A percentile compares a stretch with the other conserved stretches of the same genome.
These are phyloP conservation scores for Excoecaria cochinchinensis DNA, from an alignment of 345 rosid species.

Conservation along the genomic window DNA sequence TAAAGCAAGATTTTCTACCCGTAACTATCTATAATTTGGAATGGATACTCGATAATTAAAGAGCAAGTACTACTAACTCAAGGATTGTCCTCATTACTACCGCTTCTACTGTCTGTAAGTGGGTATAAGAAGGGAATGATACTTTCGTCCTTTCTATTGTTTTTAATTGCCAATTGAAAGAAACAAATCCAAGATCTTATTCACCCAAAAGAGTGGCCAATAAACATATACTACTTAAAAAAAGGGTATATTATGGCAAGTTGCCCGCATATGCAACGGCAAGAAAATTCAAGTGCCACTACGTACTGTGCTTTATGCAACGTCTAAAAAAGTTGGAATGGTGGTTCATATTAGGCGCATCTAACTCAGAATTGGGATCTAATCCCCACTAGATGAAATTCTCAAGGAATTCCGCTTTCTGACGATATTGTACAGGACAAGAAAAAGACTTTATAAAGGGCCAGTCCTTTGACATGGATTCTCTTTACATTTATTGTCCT, in stretches of 20 bases:
- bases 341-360: slow-evolving; percentile 27
- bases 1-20: slow-evolving; percentile 5
- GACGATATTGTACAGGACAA: slow-evolving; percentile 32
- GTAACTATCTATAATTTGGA: background rate
- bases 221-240: slow-evolving; percentile 18
- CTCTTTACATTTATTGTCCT: slow-evolving; percentile 23
- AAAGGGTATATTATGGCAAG: slow-evolving; percentile 34
- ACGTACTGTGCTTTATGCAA: slow-evolving; percentile 25
- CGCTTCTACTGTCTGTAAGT: background rate
- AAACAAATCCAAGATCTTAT: slow-evolving; percentile 19
- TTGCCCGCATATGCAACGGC: slow-evolving; percentile 25
- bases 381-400: slow-evolving; percentile 43
- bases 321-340: slow-evolving; percentile 10
- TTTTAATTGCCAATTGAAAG: slow-evolving; percentile 1
- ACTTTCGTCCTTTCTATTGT: background rate
- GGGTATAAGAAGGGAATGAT: background rate
- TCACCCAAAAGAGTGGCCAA: slow-evolving; percentile 20
- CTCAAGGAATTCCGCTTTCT: slow-evolving; percentile 26
- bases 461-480: slow-evolving; percentile 29
- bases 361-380: slow-evolving; percentile 35
- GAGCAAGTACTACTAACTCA: background rate
- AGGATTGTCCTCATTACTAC: background rate
- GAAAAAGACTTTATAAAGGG: slow-evolving; percentile 29
- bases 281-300: slow-evolving; percentile 25
- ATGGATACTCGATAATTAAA: background rate